A percentile compares a stretch with the other conserved stretches of the same genome.
Conservation (phyloP, 768 basidiomycete species). For the Lactarius deliciosus region DNA sequence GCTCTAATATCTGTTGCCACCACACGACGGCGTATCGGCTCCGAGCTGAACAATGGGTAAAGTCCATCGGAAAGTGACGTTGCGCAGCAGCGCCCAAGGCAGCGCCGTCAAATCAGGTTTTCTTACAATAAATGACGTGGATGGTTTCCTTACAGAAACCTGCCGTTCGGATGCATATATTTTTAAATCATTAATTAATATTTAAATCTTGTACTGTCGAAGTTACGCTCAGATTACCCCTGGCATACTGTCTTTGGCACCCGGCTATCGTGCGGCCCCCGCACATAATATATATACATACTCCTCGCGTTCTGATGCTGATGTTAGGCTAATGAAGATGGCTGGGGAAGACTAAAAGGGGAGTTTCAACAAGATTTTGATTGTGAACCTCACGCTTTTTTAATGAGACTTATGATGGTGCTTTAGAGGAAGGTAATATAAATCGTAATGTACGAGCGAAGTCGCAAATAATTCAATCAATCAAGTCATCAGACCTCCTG, state of each 20-base stretch:
- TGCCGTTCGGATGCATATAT: too few species aligned
- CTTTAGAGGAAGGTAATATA: background rate
- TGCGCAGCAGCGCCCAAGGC: background rate
- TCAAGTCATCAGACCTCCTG: background rate
- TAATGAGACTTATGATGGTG: background rate
- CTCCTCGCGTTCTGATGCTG: background rate
- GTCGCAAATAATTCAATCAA: background rate
- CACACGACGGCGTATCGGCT: background rate
- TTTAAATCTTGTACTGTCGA: too few species aligned
- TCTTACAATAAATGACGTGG: background rate
- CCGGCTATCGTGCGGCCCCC: background rate
- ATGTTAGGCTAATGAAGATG: background rate
- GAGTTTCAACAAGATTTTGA: background rate
- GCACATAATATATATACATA: background rate
- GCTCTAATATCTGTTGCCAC: background rate
- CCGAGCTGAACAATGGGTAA: background rate
- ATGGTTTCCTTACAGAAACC: too few species aligned
- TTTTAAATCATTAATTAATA: too few species aligned
- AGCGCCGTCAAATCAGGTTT: background rate
- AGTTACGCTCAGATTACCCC: background rate
- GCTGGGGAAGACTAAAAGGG: background rate
- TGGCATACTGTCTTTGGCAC: background rate
- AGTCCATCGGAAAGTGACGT: background rate
- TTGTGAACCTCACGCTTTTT: background rate
- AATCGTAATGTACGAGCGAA: background rate